Evolutionary conservation across 129 eudicot genomes (phyloP), one percentile per base, ranked within the genome.

Genomic region (Tanacetum coccineum): DNA sequence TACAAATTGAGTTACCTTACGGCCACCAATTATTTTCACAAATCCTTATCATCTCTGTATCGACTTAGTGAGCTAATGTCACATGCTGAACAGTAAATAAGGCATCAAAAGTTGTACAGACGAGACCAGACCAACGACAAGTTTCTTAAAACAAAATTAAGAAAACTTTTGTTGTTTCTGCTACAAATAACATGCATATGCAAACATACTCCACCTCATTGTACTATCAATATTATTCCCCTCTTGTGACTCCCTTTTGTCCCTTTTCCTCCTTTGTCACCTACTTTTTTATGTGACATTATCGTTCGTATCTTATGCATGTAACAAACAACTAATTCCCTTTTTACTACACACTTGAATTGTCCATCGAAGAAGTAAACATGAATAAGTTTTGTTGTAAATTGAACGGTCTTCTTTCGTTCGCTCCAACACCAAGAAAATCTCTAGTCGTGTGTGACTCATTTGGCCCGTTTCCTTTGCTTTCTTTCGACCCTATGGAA

Each of bases 371-470:
- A 21, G 73, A 19, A 14, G 74, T 81, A 20, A 84, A 85, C 65
- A 84, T 87, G 7, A 66, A 78, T 2, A 87, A 48, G 63, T 85
- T 84, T 74, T 87, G 79, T 26, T 76, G 86, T 70, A 84, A 64
- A 68, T 42, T 26, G 59, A 75, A 78, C 0, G 74, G 47, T 60
- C 88, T 76, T 9, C 81, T 74, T 36, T 79, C 84, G 17, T 68
- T 67, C 18, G 81, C 83, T 74, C 92, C 92, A 10, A 91, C 95
- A 0, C 97, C 97, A 44, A 91, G 95, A 74, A 91, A 91, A 82
- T 91, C 97, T 66, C 95, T 72, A 1, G 97, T 91, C 49, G 80
- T 56, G 10, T 81, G 63, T 21, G 81, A 78, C 55, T 80, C 83
- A 9, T 36, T 36, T 17, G 47, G 2, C 13, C 1, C 25, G 58